These are phyloP conservation scores for Entonaema liquescens DNA, from an alignment of 495 filamentous ascomycete genomes.

Conservation along the genomic window DNA sequence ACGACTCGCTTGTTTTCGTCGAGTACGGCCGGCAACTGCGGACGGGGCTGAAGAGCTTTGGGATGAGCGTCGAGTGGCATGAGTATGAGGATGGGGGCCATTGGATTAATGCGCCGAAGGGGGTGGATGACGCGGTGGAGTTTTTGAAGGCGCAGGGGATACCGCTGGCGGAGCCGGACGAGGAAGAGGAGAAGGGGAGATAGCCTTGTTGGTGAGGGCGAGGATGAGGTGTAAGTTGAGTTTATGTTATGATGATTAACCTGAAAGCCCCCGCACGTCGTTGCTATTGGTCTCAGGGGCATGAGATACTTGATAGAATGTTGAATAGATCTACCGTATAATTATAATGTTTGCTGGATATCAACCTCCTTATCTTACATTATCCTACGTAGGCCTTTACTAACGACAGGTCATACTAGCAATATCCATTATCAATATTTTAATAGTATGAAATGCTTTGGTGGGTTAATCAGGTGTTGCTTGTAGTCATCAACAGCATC, in stretches of 20 bases:
- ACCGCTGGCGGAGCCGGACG: slow-evolving; percentile 5
- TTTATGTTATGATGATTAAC: not conserved
- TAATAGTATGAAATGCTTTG: too few relatives aligned
- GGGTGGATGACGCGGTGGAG: slow-evolving; percentile 59
- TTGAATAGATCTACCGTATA: not conserved
- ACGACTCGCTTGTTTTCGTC: slow-evolving; percentile 61
- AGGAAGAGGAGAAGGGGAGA: not conserved
- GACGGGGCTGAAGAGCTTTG: slow-evolving; percentile 51
- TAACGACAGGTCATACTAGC: too few relatives aligned
- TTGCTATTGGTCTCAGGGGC: not conserved
- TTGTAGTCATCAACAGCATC: too few relatives aligned
- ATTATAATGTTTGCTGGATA: not conserved
- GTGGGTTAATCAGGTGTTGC: too few relatives aligned
- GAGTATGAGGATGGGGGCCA: slow-evolving; percentile 63
- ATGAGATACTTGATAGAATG: not conserved
- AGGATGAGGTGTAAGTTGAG: not conserved
- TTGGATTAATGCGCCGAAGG: slow-evolving; percentile 62
- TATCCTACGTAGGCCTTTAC: too few relatives aligned
- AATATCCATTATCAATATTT: too few relatives aligned
- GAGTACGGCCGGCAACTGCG: slow-evolving; percentile 54
- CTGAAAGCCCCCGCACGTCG: not conserved
- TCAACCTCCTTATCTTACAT: not conserved
- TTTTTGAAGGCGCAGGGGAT: slow-evolving; percentile 49
- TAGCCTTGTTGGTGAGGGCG: not conserved
- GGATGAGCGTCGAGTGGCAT: slow-evolving; percentile 58